Evolutionary conservation across 805 yeast species (phyloP).

Genomic region (Saccharomycopsis sp.): DNA sequence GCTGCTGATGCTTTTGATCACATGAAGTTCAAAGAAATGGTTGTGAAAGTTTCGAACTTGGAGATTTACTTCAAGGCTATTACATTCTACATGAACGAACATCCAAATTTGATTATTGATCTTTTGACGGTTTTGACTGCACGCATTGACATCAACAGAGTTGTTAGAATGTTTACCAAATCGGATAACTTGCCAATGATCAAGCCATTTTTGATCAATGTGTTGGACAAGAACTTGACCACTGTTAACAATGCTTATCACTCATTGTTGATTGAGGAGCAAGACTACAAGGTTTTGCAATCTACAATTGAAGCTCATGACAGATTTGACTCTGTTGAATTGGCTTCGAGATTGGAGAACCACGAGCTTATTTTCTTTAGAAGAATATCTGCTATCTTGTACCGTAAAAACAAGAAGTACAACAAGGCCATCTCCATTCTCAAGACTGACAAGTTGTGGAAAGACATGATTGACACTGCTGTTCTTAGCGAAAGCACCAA

Average conservation of each 20-base stretch:
- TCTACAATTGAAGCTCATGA: constrained; percentile 83
- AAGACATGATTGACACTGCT: constrained; percentile 89
- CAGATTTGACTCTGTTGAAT: constrained; percentile 83
- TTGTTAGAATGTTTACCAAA: constrained; percentile 87
- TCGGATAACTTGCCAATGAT: constrained; percentile 94
- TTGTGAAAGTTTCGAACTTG: constrained; percentile 89
- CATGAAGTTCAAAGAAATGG: constrained; percentile 83
- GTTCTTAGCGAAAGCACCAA: constrained; percentile 68
- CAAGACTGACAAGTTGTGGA: constrained; percentile 90
- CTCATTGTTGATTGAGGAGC: constrained; percentile 90
- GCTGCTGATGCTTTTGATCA: constrained; percentile 92
- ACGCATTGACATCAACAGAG: constrained; percentile 88
- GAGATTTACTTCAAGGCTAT: constrained; percentile 97
- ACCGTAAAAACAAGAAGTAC: constrained; percentile 92
- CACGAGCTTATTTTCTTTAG: constrained; percentile 89
- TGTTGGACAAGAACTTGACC: constrained; percentile 80
- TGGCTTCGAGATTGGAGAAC: constrained; percentile 88
- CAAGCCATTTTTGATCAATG: constrained; percentile 89
- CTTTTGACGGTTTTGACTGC: constrained; percentile 76
- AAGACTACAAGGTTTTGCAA: constrained; percentile 84
- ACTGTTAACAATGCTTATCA: constrained; percentile 94
- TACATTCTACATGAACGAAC: constrained; percentile 85
- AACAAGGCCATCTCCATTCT: constrained; percentile 77
- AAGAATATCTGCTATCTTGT: constrained; percentile 90
- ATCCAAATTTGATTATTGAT: constrained; percentile 85